These are phyloP conservation scores for Dactylonectria estremocensis DNA, from an alignment of 2,329 filamentous ascomycete species.

Conservation along the genomic window DNA sequence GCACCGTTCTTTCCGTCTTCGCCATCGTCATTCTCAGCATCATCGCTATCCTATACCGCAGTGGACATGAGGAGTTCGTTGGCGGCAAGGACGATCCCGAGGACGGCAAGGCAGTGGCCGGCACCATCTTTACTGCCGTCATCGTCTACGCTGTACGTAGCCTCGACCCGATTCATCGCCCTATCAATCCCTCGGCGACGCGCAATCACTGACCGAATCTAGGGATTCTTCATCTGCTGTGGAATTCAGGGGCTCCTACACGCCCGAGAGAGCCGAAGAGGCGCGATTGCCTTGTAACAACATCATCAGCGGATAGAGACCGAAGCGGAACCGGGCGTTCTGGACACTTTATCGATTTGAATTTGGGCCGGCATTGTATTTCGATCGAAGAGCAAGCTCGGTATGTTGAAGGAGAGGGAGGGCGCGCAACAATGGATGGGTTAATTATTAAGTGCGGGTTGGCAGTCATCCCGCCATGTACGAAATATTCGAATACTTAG, in stretches of 20 bases:
- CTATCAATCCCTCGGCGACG: neutral
- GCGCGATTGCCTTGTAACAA: conserved; percentile 81
- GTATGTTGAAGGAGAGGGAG: conserved; percentile 16
- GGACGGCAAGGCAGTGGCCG: conserved; percentile 84
- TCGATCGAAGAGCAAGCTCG: conserved; percentile 37
- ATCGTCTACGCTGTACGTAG: conserved; percentile 87
- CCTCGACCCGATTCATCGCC: conserved; percentile 7
- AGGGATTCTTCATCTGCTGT: conserved; percentile 95
- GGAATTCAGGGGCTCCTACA: conserved; percentile 91
- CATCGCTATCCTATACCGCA: conserved; percentile 80
- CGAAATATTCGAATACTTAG: conserved; percentile 44
- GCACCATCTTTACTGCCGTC: conserved; percentile 89
- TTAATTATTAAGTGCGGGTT: conserved; percentile 37
- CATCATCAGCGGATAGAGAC: conserved; percentile 40
- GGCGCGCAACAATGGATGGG: conserved; percentile 24
- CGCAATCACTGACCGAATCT: conserved; percentile 26
- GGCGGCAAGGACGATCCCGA: conserved; percentile 80
- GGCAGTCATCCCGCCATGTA: conserved; percentile 35
- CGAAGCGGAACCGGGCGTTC: conserved; percentile 48
- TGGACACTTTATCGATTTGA: conserved; percentile 45
- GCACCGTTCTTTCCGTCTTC: conserved; percentile 80
- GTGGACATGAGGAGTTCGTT: conserved; percentile 86
- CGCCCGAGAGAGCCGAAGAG: conserved; percentile 84
- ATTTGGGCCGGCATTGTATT: conserved; percentile 47
- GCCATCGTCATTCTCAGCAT: conserved; percentile 76